These are phyloP conservation scores for Gleditsia sinensis DNA, from an alignment of 306 rosid genomes.

Conservation along the genomic window DNA sequence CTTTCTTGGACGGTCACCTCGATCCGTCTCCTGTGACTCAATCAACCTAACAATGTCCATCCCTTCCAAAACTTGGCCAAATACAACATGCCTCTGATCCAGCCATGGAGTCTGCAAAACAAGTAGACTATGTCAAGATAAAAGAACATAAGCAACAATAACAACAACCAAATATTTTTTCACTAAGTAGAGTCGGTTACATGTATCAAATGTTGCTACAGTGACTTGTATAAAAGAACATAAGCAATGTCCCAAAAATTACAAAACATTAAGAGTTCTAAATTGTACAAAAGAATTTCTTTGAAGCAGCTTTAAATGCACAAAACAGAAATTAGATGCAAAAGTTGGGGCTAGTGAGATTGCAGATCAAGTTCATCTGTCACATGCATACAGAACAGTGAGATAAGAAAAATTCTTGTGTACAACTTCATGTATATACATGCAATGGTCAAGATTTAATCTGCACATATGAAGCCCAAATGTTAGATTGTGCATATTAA, in stretches of 20 bases:
- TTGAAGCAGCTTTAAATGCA: background rate
- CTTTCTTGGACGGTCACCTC: slow-evolving; percentile 94
- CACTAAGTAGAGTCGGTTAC: no score
- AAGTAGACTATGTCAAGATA: slow-evolving; percentile 18
- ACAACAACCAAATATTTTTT: no score
- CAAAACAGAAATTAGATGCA: slow-evolving; percentile 12
- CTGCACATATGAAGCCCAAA: no score
- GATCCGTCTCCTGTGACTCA: slow-evolving; percentile 86
- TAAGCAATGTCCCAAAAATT: background rate
- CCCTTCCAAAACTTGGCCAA: slow-evolving; percentile 99
- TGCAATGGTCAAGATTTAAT: no score
- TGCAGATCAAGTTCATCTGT: slow-evolving; percentile 8
- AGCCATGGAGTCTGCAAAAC: slow-evolving; percentile 88
- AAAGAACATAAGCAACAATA: no score
- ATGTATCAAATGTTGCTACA: no score
- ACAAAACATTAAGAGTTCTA: background rate
- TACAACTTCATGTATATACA: no score
- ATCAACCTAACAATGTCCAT: slow-evolving; percentile 73
- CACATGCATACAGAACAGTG: no score
- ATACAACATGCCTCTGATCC: slow-evolving; percentile 92
- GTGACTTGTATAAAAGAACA: no score
- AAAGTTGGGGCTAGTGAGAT: background rate
- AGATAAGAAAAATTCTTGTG: no score
- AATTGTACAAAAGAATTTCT: background rate
- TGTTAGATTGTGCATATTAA: no score